phyloP scores from a whole-genome alignment of 176 grass and related monocot species.

The Musa troglodytarum region DNA sequence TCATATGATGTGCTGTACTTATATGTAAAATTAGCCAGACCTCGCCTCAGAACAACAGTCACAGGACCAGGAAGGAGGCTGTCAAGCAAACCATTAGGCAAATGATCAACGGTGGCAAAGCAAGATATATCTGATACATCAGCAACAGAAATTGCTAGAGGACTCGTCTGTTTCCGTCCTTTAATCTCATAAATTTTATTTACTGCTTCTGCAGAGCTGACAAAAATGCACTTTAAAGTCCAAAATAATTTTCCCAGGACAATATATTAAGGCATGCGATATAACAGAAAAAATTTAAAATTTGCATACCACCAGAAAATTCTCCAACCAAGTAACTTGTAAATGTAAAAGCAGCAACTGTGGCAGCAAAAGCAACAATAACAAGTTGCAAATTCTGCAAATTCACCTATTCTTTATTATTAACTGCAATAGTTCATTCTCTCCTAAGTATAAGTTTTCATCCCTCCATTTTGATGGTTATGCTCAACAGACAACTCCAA shows the following conservation, averaged over 20 bases:
- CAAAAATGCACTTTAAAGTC: slow-evolving; percentile 27
- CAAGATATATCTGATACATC: slow-evolving; percentile 69
- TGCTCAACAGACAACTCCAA: too few species aligned
- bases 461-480: too few species aligned
- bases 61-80: slow-evolving; percentile 80
- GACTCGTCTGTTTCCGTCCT: slow-evolving; percentile 66
- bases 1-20: background rate
- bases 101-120: slow-evolving; percentile 69
- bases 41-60: slow-evolving; percentile 84
- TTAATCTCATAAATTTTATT: slow-evolving; percentile 91
- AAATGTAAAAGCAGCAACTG: too few species aligned
- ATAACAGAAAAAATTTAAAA: background rate
- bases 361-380: too few species aligned
- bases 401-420: too few species aligned
- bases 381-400: too few species aligned
- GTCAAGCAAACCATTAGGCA: slow-evolving; percentile 73
- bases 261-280: background rate
- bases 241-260: background rate
- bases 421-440: too few species aligned
- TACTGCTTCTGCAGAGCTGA: slow-evolving; percentile 76
- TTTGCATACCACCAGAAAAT: background rate
- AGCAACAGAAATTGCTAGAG: slow-evolving; percentile 85
- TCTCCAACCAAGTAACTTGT: background rate
- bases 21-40: slow-evolving; percentile 24
- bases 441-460: too few species aligned